These are phyloP conservation scores for Schizophyllum amplum DNA, from an alignment of 1,284 basidiomycete species.

Conservation along the genomic window DNA sequence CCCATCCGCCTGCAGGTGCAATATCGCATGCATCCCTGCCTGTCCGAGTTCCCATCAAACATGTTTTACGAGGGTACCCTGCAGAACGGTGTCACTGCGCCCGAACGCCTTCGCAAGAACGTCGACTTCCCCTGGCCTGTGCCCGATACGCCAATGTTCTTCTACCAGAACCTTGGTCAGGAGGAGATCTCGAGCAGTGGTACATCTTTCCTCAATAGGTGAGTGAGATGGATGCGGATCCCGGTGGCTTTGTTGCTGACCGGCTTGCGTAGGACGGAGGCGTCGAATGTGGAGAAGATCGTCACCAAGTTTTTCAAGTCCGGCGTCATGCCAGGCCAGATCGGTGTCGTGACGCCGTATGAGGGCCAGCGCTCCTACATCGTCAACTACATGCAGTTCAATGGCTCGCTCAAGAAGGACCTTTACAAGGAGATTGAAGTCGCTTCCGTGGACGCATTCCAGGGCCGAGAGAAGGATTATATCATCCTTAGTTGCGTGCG, in stretches of 20 bases:
- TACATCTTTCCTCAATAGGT: constrained; percentile 90
- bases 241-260: constrained; percentile 38
- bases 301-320: constrained; percentile 99
- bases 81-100: constrained; percentile 98
- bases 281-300: constrained; percentile 98
- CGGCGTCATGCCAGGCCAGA: constrained; percentile 90
- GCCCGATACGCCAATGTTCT: constrained; percentile 98
- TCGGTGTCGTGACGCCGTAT: constrained; percentile 98
- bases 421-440: constrained; percentile 99
- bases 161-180: constrained; percentile 98
- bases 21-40: constrained; percentile 99
- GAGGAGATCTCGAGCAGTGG: constrained; percentile 99
- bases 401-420: constrained; percentile 97
- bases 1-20: constrained; percentile 99
- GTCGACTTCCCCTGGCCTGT: constrained; percentile 99
- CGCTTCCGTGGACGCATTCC: constrained; percentile 98
- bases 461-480: constrained; percentile 99
- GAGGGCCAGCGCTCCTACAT: constrained; percentile 99
- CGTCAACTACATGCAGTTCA: constrained; percentile 99
- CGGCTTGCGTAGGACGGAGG: constrained; percentile 64
- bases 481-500: constrained; percentile 99
- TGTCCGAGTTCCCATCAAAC: constrained; percentile 98
- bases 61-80: constrained; percentile 99
- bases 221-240: too few species aligned
- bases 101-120: constrained; percentile 92